Evolutionary conservation across 1,139 yeast genomes (phyloP), one percentile per base, ranked within the genome.

Genomic region (Candida labiduridarum): DNA sequence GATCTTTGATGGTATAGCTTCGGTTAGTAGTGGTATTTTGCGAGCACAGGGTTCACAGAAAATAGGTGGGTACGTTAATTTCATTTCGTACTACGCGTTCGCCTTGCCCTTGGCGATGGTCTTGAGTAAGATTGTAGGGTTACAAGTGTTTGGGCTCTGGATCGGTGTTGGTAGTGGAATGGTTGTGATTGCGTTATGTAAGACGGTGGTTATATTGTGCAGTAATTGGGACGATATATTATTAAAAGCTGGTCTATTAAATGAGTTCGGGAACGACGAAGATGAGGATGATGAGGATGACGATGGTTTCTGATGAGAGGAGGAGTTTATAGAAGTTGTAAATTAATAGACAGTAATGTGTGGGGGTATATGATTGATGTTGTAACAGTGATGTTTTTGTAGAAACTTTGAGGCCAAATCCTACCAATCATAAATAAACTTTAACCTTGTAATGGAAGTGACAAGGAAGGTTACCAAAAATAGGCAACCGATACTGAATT

Each of bases 1-100:
- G n/a, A n/a, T n/a, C n/a, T n/a, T n/a, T n/a, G 97, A 91, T 63
- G 85, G 96, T 0, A 66, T 89, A 40, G 91, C 94, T 22, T 86
- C 91, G 11, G 90, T 89, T 2, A 87, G 94, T 2, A 89, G 91
- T 52, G 95, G 97, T 1, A 82, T 90, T 45, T 68, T 91, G 48
- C 74, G 97, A 54, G 97, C 97, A 4, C 89, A 88, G 63, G 97
- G 97, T 0, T 77, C 84, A 62, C 97, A 92, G 65, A 82, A 83
- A 49, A 76, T 89, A 45, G 97, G 97, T 0, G 96, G 97, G 0
- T 69, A 84, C 35, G 78, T 91, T 44, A 91, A 90, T 62, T 74
- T 91, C 51, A 67, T 89, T 14, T 85, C 87, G 1, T 91, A 91
- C 67, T 91, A 91, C 64, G 78, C 76, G 4, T 70, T 76, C 59